A percentile compares a stretch with the other conserved stretches of the same genome.
Evolutionary conservation across 257 asterid species (phyloP).

Genomic region (Solanum pennellii): DNA sequence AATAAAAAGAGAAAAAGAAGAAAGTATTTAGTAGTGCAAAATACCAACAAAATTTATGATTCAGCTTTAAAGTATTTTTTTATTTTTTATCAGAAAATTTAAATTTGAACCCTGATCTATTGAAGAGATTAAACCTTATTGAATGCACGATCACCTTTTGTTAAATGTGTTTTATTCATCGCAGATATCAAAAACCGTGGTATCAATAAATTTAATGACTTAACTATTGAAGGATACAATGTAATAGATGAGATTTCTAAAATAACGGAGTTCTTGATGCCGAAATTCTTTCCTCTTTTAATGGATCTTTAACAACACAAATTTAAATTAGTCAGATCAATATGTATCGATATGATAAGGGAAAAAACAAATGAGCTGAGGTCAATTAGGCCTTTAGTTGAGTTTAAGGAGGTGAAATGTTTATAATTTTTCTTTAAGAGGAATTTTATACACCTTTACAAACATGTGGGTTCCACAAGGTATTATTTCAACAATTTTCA

Average conservation of each 20-base stretch:
- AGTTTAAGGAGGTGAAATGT: background rate
- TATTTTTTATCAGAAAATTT: background rate
- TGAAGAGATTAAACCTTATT: background rate
- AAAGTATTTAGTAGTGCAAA: background rate
- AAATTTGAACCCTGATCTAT: background rate
- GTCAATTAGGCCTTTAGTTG: background rate
- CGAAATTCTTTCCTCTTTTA: background rate
- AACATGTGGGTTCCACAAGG: background rate
- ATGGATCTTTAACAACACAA: background rate
- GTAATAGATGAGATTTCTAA: background rate
- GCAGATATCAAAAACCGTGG: fast-evolving
- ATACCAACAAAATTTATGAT: background rate
- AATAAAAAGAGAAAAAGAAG: too few relatives aligned
- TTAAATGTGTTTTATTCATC: background rate
- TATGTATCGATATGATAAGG: background rate
- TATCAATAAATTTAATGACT: background rate
- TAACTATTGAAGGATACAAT: background rate
- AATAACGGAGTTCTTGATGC: background rate
- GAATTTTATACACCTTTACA: background rate
- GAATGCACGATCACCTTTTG: background rate
- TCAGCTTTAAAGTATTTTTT: background rate
- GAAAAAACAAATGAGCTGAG: background rate
- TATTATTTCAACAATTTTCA: background rate
- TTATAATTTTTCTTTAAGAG: background rate
- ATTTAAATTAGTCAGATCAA: background rate